A percentile compares a stretch with the other conserved stretches of the same genome.
Conservation (phyloP, 208 protist genomes). For the Naegleria fowleri region DNA sequence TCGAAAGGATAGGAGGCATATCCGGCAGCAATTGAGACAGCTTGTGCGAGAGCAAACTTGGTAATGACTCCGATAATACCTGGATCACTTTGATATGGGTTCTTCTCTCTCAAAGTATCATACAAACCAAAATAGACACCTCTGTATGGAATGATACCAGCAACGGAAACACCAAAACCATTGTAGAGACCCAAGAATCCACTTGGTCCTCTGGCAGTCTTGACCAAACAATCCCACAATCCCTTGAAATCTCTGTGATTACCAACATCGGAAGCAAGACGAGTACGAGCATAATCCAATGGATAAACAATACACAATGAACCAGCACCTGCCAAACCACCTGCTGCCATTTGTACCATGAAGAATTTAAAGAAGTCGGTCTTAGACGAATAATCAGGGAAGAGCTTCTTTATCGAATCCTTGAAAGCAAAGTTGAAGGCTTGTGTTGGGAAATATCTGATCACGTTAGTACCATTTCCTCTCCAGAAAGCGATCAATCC, state of each 20-base stretch:
- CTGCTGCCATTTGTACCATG: slow-evolving; percentile 84
- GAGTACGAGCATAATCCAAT: slow-evolving; percentile 94
- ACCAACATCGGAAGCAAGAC: slow-evolving; percentile 80
- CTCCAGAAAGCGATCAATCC: slow-evolving; percentile 89
- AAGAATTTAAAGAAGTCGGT: slow-evolving; percentile 77
- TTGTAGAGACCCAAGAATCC: slow-evolving; percentile 81
- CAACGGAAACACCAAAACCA: slow-evolving; percentile 87
- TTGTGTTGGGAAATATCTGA: slow-evolving; percentile 97
- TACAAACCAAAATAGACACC: slow-evolving; percentile 93
- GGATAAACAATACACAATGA: slow-evolving; percentile 93
- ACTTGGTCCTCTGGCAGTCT: slow-evolving; percentile 67
- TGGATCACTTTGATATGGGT: slow-evolving; percentile 44
- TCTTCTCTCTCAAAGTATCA: slow-evolving; percentile 60
- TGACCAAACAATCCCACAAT: slow-evolving; percentile 82
- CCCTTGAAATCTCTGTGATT: slow-evolving; percentile 85
- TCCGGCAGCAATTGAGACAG: slow-evolving; percentile 55
- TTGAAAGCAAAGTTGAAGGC: slow-evolving; percentile 97
- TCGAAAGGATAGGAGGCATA: slow-evolving; percentile 89
- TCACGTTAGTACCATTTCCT: slow-evolving; percentile 90
- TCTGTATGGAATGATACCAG: slow-evolving; percentile 92
- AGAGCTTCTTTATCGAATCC: slow-evolving; percentile 86
- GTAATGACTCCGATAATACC: slow-evolving; percentile 11
- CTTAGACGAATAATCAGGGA: slow-evolving; percentile 75
- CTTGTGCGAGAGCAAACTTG: slow-evolving; percentile 56
- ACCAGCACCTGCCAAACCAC: slow-evolving; percentile 87